phyloP scores from a whole-genome alignment of 148 eudicot species.

The Amaranthus cruentus region DNA sequence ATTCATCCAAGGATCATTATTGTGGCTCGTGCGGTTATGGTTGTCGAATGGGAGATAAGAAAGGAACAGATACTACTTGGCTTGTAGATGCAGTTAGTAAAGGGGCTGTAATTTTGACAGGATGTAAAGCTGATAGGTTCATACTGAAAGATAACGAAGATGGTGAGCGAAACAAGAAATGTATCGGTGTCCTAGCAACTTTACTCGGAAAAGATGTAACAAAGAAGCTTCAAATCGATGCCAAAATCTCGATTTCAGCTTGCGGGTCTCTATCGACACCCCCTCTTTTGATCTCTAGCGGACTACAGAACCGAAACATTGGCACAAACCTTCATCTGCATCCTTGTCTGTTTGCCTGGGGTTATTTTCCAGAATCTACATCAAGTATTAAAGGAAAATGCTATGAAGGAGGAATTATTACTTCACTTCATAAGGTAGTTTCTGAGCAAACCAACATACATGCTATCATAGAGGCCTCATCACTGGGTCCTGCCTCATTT shows the following conservation, averaged over 20 bases:
- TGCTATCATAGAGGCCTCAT: conserved; percentile 59
- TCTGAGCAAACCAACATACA: conserved; percentile 38
- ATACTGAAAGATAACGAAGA: conserved; percentile 26
- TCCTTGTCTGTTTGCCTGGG: conserved; percentile 69
- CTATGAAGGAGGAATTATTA: conserved; percentile 78
- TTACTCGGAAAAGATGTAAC: conserved; percentile 30
- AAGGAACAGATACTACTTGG: conserved; percentile 81
- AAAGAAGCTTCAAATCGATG: conserved; percentile 56
- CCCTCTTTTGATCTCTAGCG: conserved; percentile 65
- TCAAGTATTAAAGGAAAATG: conserved; percentile 39
- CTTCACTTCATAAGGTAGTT: conserved; percentile 63
- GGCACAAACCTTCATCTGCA: conserved; percentile 82
- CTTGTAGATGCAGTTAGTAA: conserved; percentile 61
- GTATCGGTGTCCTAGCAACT: conserved; percentile 57
- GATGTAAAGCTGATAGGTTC: conserved; percentile 60
- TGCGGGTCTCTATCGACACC: conserved; percentile 79
- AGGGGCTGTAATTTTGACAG: conserved; percentile 61
- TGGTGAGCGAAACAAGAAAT: conserved; percentile 33
- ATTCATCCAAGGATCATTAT: conserved; percentile 61
- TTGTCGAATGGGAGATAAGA: conserved; percentile 74
- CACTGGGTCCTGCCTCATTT: conserved; percentile 56
- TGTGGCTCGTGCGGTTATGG: conserved; percentile 83
- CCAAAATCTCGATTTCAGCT: conserved; percentile 59
- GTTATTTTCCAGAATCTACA: conserved; percentile 63
- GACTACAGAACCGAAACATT: conserved; percentile 53